Evolutionary conservation across 140 eudicot species (phyloP), one percentile per base, ranked within the genome.

Genomic region (Flaveria floridana): DNA sequence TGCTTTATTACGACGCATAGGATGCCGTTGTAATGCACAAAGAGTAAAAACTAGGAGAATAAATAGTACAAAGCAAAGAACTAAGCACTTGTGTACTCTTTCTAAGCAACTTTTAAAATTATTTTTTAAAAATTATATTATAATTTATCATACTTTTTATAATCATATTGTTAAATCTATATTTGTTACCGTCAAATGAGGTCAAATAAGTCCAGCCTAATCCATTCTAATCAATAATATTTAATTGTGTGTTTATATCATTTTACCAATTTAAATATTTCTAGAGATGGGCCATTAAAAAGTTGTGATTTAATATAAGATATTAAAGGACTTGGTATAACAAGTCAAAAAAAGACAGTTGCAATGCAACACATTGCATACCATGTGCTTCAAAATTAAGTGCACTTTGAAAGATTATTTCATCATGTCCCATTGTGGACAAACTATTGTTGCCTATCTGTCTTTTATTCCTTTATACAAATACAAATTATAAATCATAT

Each of bases 361-460:
- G 72, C 51, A 50, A 62, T 21, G 77, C 65, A 48, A 25, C 56
- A 34, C 47, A 78, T 63, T 79, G 69, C 21, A 73, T 59, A 80
- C 65, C 67, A 68, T 74, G 83, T 79, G 83, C 65, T 18, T 56
- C 65, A 58, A 73, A 62, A 74, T 74, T 74, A 74, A 73, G 71
- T 68, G 80, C 76, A 58, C 76, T 74, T 80, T 30, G 80, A 80
- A 68, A 57, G 79, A 51, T 67, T 53, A 71, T 67, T 46, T 62
- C 30, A 80, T 68, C 66, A 80, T 75, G 84, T 80, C 84, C 23
- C 75, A 72, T 80, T 80, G 77, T 74, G 84, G 20, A 14, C 44
- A 68, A 50, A 80, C 74, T 74, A 80, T 80, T 80, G 76, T 51
- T 74, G 77, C 84, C 68, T 80, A 75, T 75, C 80, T 75, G 84